Evolutionary conservation across 1,284 basidiomycete genomes (phyloP).

Genomic region (Pulveroboletus ridleyi): DNA sequence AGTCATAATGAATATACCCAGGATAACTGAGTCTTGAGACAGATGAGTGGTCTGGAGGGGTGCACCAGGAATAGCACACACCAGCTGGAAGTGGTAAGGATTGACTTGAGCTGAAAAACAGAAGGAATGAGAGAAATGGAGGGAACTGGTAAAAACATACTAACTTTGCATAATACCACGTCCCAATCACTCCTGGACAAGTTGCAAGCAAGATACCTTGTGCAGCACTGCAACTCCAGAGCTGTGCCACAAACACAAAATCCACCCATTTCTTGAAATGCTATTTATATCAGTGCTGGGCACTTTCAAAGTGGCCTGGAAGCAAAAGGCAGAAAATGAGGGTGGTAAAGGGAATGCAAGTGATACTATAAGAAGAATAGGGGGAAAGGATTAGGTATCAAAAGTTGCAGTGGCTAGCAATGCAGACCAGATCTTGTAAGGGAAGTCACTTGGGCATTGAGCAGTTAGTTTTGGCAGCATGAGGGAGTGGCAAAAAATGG

Average conservation of each 20-base stretch:
- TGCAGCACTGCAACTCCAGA: slow-evolving; percentile 92
- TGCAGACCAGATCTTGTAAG: slow-evolving; percentile 72
- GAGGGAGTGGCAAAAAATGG: slow-evolving; percentile 80
- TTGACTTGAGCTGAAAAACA: slow-evolving; percentile 49
- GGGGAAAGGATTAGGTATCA: slow-evolving; percentile 81
- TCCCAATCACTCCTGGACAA: slow-evolving; percentile 85
- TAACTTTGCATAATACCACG: slow-evolving; percentile 92
- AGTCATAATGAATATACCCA: slow-evolving; percentile 81
- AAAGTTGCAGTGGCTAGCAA: slow-evolving; percentile 81
- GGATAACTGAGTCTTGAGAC: slow-evolving; percentile 80
- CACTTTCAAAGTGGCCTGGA: slow-evolving; percentile 64
- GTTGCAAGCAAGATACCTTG: slow-evolving; percentile 83
- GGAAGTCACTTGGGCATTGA: slow-evolving; percentile 71
- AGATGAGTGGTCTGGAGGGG: slow-evolving; percentile 82
- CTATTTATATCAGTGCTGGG: slow-evolving; percentile 59
- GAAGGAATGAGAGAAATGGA: slow-evolving; percentile 6
- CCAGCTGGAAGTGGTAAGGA: slow-evolving; percentile 58
- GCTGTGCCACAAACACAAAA: slow-evolving; percentile 72
- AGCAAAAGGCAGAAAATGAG: slow-evolving; percentile 82
- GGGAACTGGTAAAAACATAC: slow-evolving; percentile 29
- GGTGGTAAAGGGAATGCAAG: slow-evolving; percentile 86
- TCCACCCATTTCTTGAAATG: slow-evolving; percentile 83
- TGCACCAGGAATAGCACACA: slow-evolving; percentile 80
- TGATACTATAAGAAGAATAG: slow-evolving; percentile 77
- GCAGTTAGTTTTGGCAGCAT: slow-evolving; percentile 74